A percentile compares a stretch with the other conserved stretches of the same genome.
Conservation (phyloP, 805 yeast genomes). For the Metschnikowia amazonensis region DNA sequence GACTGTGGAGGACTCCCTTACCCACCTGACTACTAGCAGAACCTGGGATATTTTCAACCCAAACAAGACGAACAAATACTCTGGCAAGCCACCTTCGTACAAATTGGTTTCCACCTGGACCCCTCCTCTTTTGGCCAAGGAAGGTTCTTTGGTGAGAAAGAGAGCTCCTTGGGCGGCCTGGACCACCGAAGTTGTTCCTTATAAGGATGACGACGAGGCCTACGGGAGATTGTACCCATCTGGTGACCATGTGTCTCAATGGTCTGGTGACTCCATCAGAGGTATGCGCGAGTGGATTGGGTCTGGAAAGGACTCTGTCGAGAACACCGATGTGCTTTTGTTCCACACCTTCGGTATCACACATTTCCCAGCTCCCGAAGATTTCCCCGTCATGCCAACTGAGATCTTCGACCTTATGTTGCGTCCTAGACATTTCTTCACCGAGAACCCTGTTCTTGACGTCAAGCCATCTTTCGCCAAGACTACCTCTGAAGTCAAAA, state of each 20-base stretch:
- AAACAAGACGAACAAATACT: slow-evolving; percentile 57
- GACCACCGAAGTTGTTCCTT: slow-evolving; percentile 66
- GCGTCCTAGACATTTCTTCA: slow-evolving; percentile 77
- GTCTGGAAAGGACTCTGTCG: slow-evolving; percentile 54
- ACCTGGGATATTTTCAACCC: slow-evolving; percentile 80
- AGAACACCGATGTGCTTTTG: slow-evolving; percentile 66
- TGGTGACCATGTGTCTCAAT: slow-evolving; percentile 72
- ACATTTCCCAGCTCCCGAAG: slow-evolving; percentile 87
- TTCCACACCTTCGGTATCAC: slow-evolving; percentile 84
- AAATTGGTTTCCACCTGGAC: slow-evolving; percentile 73
- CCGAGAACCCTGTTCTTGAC: slow-evolving; percentile 73
- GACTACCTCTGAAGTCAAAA: slow-evolving; percentile 41
- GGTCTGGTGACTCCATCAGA: slow-evolving; percentile 63
- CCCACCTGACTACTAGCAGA: slow-evolving; percentile 63
- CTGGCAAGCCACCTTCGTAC: slow-evolving; percentile 72
- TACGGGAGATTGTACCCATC: slow-evolving; percentile 72
- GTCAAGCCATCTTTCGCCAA: slow-evolving; percentile 57
- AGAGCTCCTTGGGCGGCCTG: slow-evolving; percentile 81
- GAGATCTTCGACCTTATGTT: slow-evolving; percentile 72
- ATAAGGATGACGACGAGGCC: slow-evolving; percentile 48
- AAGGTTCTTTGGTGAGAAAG: slow-evolving; percentile 69
- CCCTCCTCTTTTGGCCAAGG: slow-evolving; percentile 69
- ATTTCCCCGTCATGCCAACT: slow-evolving; percentile 86
- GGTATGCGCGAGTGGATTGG: slow-evolving; percentile 71
- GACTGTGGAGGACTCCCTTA: slow-evolving; percentile 62